Conservation (phyloP, 768 basidiomycete species). For the Auriscalpium microsporum region DNA sequence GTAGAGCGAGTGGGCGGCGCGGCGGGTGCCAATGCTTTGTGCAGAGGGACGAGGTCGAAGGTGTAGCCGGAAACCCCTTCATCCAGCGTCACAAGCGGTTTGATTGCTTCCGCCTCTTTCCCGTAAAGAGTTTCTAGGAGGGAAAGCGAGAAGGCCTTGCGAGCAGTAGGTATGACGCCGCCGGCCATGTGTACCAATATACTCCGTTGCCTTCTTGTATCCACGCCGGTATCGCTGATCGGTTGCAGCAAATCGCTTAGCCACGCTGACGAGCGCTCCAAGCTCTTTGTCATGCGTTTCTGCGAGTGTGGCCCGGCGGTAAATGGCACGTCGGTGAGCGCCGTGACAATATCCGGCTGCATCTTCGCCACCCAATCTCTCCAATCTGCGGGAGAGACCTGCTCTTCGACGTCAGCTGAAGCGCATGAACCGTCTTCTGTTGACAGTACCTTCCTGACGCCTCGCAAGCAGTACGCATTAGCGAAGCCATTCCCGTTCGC, state of each 20-base stretch:
- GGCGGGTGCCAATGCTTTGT: constrained; percentile 21
- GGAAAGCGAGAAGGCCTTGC: constrained; percentile 51
- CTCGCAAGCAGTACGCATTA: constrained; percentile 51
- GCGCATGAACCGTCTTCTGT: neutral
- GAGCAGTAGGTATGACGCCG: constrained; percentile 42
- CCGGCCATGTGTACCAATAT: constrained; percentile 70
- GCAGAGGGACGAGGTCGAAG: constrained; percentile 55
- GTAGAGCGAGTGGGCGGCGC: neutral
- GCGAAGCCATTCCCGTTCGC: constrained; percentile 56
- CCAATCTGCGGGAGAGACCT: constrained; percentile 56
- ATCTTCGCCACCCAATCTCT: constrained; percentile 40
- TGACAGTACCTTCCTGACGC: constrained; percentile 57
- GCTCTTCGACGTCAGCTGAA: neutral
- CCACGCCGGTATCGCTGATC: constrained; percentile 4
- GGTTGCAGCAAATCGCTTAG: constrained; percentile 42
- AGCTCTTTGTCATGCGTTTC: constrained; percentile 67
- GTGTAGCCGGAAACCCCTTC: constrained; percentile 64
- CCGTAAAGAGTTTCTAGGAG: constrained; percentile 50
- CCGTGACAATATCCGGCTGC: constrained; percentile 62
- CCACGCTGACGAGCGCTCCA: constrained; percentile 65
- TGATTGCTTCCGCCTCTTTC: constrained; percentile 43
- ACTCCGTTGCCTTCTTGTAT: constrained; percentile 21
- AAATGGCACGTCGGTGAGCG: constrained; percentile 63
- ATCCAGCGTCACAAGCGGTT: constrained; percentile 49
- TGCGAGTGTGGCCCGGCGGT: constrained; percentile 63